These are phyloP conservation scores for Amanita molliuscula DNA, from an alignment of 768 basidiomycete species.

Conservation along the genomic window DNA sequence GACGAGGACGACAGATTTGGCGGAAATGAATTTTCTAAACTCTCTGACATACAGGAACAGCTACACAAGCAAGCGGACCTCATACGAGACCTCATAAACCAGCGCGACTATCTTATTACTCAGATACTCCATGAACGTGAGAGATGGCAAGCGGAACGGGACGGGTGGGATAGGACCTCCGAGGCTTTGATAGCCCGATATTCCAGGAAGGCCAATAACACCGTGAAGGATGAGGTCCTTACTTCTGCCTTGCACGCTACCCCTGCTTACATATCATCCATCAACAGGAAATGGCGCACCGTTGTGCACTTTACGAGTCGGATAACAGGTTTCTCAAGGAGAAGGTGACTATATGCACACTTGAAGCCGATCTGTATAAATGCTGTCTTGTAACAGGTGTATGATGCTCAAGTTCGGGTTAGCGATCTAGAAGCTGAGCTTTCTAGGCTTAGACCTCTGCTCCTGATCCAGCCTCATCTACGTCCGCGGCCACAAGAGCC, in stretches of 20 bases:
- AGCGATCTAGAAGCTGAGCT: slow-evolving; percentile 54
- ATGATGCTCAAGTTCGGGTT: slow-evolving; percentile 45
- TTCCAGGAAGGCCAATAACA: slow-evolving; percentile 22
- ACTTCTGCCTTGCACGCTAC: slow-evolving; percentile 3
- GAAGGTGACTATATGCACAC: slow-evolving; percentile 32
- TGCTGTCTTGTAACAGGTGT: slow-evolving; percentile 30
- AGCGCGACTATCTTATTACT: slow-evolving; percentile 46
- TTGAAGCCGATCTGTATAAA: background rate
- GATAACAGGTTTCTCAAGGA: slow-evolving; percentile 55
- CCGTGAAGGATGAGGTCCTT: slow-evolving; percentile 35
- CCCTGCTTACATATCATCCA: background rate
- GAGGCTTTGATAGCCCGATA: slow-evolving; percentile 53
- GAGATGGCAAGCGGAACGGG: slow-evolving; percentile 52
- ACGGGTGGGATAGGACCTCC: slow-evolving; percentile 54
- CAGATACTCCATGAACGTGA: slow-evolving; percentile 48
- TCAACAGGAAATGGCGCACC: slow-evolving; percentile 45
- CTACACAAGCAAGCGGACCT: slow-evolving; percentile 51
- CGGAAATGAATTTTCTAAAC: background rate
- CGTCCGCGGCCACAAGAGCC: slow-evolving; percentile 8
- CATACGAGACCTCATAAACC: slow-evolving; percentile 43
- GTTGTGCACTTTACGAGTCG: slow-evolving; percentile 37
- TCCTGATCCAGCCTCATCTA: slow-evolving; percentile 51
- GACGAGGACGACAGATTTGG: slow-evolving; percentile 2
- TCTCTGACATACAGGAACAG: slow-evolving; percentile 15
- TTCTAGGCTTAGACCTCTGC: slow-evolving; percentile 51